Evolutionary conservation across 305 asterid species (phyloP), one percentile per base, ranked within the genome.

Genomic region (Fraxinus sp.): DNA sequence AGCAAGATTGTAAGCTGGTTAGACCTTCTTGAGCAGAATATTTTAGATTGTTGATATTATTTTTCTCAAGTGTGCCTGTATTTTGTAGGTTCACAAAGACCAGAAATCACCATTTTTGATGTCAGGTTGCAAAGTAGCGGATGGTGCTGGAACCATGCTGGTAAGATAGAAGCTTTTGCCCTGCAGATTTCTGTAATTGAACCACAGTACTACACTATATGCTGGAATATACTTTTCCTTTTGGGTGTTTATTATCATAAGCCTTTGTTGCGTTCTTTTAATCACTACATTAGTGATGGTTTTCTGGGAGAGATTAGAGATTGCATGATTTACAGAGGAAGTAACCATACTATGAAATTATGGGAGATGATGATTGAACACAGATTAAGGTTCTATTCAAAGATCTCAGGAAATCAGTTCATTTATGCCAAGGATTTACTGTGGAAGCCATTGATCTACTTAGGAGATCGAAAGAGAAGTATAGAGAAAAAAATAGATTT

Each of bases 111-210:
- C 98, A 82, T 96, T 94, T 88, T 80, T 94, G 80, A 89, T 96
- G 94, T 95, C 99, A 20, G 99, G 99, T 84, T 96, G 99, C 93
- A 96, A 96, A 88, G 95, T 96, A 59, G 97, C 98, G 24, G 98
- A 96, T 86, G 99, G 99, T 86, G 91, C 97, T 78, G 99, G 98
- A 84, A 89, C 92, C 82, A 94, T 96, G 97, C 88, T 96, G 91
- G 99, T 96, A 91, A 78, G 85, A 75, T 78, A 73, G 46, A 68
- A 79, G 81, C 74, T 79, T 78, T 80, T 37, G 55, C 5, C 77
- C 72, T 75, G 78, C 24, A 39, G 28, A 18, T 59, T 59, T 10
- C 70, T 7, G 81, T 44, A 81, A 83, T 26, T 76, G 80, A 86
- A 78, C 3, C 41, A 14, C 36, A 10, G 80, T 83, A 78, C 3